phyloP scores from a whole-genome alignment of 192 early-diverging fungal genomes.

The Coemansia reversa region DNA sequence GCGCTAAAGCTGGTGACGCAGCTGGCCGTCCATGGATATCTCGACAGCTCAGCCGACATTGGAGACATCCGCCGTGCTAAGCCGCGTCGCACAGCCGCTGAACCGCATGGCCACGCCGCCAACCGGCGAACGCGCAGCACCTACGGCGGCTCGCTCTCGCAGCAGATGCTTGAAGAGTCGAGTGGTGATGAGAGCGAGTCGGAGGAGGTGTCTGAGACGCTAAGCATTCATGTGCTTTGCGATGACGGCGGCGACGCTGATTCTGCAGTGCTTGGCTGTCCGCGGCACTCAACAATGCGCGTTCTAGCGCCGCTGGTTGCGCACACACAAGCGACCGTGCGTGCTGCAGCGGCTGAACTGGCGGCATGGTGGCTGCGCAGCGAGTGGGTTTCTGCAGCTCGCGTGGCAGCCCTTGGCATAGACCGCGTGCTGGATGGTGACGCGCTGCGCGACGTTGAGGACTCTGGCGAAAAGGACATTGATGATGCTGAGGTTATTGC shows the following conservation, averaged over 20 bases:
- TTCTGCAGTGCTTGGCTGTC: conserved; percentile 58
- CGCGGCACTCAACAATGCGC: conserved; percentile 53
- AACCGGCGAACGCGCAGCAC: conserved; percentile 19
- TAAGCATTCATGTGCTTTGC: conserved; percentile 24
- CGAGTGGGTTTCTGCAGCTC: conserved; percentile 47
- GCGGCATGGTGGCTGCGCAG: conserved; percentile 55
- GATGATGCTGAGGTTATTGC: conserved; percentile 17
- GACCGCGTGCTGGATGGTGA: conserved; percentile 13
- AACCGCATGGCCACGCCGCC: background rate
- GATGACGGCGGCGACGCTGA: conserved; percentile 7
- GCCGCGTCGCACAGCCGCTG: background rate
- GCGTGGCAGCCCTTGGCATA: conserved; percentile 21
- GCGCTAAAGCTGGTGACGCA: conserved; percentile 37
- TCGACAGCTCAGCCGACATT: conserved; percentile 31
- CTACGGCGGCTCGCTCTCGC: conserved; percentile 45
- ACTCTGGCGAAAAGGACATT: conserved; percentile 2
- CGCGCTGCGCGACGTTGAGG: background rate
- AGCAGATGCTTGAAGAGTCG: conserved; percentile 50
- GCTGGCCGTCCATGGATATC: conserved; percentile 34
- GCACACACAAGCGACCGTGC: conserved; percentile 64
- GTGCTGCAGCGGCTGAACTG: conserved; percentile 65
- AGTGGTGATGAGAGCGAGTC: conserved; percentile 20
- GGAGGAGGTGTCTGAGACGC: conserved; percentile 1
- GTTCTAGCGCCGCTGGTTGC: conserved; percentile 69
- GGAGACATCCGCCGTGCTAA: conserved; percentile 26